A percentile compares a stretch with the other conserved stretches of the same genome.
Evolutionary conservation across 2,329 filamentous ascomycete genomes (phyloP).

Genomic region (Geosmithia flava): DNA sequence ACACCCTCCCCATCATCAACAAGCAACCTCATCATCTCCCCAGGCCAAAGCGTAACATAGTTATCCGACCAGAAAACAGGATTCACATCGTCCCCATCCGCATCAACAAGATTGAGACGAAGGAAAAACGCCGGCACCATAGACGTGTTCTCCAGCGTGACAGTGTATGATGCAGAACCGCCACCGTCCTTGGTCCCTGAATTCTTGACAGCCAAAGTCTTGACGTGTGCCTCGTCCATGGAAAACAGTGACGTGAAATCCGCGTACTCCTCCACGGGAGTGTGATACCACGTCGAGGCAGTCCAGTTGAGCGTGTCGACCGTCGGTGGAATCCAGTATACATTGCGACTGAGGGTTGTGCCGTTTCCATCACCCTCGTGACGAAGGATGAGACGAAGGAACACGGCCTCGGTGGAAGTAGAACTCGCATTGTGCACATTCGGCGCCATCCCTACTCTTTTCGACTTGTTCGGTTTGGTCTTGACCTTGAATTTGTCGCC

Average conservation of each 20-base stretch:
- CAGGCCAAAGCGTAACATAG: constrained; percentile 48
- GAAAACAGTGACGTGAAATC: constrained; percentile 31
- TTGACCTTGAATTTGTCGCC: constrained; percentile 13
- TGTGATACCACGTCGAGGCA: constrained; percentile 45
- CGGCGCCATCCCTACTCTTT: constrained; percentile 10
- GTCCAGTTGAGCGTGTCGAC: constrained; percentile 41
- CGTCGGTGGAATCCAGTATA: constrained; percentile 42
- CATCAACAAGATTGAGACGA: constrained; percentile 34
- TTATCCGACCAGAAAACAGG: constrained; percentile 50
- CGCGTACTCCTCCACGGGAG: constrained; percentile 38
- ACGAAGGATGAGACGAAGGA: constrained; percentile 35
- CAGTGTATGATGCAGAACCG: constrained; percentile 8
- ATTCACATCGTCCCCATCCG: constrained; percentile 27
- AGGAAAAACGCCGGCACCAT: constrained; percentile 45
- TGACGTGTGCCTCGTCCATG: constrained; percentile 23
- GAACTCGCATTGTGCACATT: constrained; percentile 12
- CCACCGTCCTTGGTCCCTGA: constrained; percentile 7
- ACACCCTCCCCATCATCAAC: constrained; percentile 6
- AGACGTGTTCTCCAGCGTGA: constrained; percentile 39
- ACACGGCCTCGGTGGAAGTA: constrained; percentile 25
- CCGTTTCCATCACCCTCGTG: constrained; percentile 10
- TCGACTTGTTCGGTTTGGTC: constrained; percentile 31
- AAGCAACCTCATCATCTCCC: constrained; percentile 28
- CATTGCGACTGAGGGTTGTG: constrained; percentile 36
- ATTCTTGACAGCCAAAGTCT: not conserved